Base-by-base conservation (phyloP, 1,139 yeast species). In the Saccharomycopsis hybrid region DNA sequence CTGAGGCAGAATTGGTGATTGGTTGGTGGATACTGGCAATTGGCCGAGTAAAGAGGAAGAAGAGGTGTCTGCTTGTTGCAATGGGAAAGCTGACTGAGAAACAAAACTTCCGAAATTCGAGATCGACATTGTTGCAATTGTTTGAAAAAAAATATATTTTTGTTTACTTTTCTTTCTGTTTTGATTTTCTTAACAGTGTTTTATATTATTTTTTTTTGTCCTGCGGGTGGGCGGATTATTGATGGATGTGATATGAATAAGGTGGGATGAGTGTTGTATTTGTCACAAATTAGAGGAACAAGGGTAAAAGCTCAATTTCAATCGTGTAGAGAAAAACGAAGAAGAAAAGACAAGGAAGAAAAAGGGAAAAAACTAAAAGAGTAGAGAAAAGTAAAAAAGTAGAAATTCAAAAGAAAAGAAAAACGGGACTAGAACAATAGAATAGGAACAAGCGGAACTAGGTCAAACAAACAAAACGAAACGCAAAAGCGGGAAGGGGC, bases 31-130 rank as follows among this genome's bases (percentile, higher is more conserved):
- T 31, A 41, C 38, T 41, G 38, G 50, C 33, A 43, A 47, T 40
- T 47, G 37, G 41, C 45, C 36, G 13, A 42, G 43, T 38, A 44
- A 32, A 25, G 47, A 44, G 11, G 47, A n/a, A 7, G 46, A 43
- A 18, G 32, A 29, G 33, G 25, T 31, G 28, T 29, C 35, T 27
- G 43, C 27, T 28, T 29, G 3, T 8, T 13, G 28, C n/a, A 29
- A 38, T 7, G 35, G 31, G 31, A 35, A 40, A n/a, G 27, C 40
- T 11, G 29, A 29, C 31, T 33, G 38, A 3, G 45, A 40, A 5
- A 11, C 32, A 32, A 42, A 47, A 40, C 18, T 24, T 28, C 36
- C 38, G 30, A 47, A 47, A 28, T 29, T 9, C 5, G 39, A 36
- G 13, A 36, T 25, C 24, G 39, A 36, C 24, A 9, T 13, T 4